These are phyloP conservation scores for Trypanosoma platydactyli DNA, from an alignment of 208 protist genomes.

Conservation along the genomic window DNA sequence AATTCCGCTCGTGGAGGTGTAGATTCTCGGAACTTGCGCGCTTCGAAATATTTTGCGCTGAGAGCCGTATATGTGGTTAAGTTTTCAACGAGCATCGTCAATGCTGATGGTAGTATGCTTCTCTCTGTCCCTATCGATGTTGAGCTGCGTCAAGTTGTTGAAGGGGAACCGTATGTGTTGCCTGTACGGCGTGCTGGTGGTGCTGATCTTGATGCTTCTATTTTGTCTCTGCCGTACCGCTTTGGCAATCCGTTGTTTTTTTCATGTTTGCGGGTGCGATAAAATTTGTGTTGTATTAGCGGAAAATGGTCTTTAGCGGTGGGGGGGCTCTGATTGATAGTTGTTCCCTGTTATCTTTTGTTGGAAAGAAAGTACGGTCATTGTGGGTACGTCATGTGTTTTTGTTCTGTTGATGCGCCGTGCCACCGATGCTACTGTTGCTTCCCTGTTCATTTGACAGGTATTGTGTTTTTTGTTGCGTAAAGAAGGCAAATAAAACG, in stretches of 20 bases:
- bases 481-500: background rate
- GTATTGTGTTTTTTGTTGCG: no score
- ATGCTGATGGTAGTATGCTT: constrained; percentile 40
- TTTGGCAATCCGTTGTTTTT: constrained; percentile 73
- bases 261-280: constrained; percentile 45
- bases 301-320: background rate
- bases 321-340: background rate
- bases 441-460: no score
- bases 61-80: constrained; percentile 47
- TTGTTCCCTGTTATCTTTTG: background rate
- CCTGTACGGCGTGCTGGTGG: constrained; percentile 22
- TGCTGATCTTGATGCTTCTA: constrained; percentile 38
- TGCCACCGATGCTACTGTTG: no score
- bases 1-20: background rate
- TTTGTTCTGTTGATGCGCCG: no score
- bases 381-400: no score
- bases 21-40: no score
- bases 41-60: background rate
- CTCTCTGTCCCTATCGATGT: constrained; percentile 46
- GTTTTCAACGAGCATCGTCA: constrained; percentile 41
- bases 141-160: constrained; percentile 53
- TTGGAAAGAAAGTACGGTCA: constrained; percentile 1
- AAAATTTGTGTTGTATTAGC: background rate
- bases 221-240: constrained; percentile 37
- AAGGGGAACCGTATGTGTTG: constrained; percentile 35